Conservation (phyloP, 2,329 filamentous ascomycete species). For the Plectosphaerella cucumerina region DNA sequence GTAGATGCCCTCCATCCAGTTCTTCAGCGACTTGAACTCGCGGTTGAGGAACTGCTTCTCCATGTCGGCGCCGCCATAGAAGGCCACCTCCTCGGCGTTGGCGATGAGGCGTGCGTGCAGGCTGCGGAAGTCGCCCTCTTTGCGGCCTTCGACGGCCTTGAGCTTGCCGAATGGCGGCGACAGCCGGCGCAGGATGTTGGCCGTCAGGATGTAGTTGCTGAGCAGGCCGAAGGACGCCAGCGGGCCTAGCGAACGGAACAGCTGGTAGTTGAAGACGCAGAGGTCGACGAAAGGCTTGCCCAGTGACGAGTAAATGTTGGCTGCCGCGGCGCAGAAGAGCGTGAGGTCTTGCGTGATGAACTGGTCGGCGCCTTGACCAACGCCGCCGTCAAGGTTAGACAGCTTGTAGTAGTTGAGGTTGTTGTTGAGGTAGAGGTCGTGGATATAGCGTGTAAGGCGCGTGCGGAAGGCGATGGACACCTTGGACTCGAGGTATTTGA, state of each 20-base stretch:
- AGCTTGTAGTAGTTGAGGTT: constrained; percentile 97
- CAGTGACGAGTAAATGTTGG: constrained; percentile 88
- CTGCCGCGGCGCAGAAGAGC: constrained; percentile 87
- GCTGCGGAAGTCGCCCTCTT: constrained; percentile 91
- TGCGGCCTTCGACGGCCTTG: constrained; percentile 91
- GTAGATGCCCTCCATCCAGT: constrained; percentile 98
- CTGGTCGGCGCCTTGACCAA: constrained; percentile 89
- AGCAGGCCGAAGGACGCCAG: constrained; percentile 80
- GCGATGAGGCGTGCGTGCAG: constrained; percentile 89
- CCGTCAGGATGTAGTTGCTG: constrained; percentile 91
- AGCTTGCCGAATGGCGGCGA: constrained; percentile 96
- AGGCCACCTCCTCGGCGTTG: constrained; percentile 96
- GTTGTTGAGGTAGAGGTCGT: constrained; percentile 92
- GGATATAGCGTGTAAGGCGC: constrained; percentile 89
- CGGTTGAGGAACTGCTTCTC: constrained; percentile 89
- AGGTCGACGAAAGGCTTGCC: constrained; percentile 98
- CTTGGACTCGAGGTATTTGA: constrained; percentile 97
- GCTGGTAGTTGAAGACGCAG: constrained; percentile 96
- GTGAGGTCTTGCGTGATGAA: constrained; percentile 98
- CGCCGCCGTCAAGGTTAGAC: constrained; percentile 84
- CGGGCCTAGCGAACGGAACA: constrained; percentile 87
- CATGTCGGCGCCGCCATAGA: constrained; percentile 93
- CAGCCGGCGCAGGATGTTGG: constrained; percentile 79
- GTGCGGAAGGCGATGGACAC: constrained; percentile 98
- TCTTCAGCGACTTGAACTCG: constrained; percentile 88